Conservation (phyloP, 306 rosid species). For the Echinosophora koreensis region DNA sequence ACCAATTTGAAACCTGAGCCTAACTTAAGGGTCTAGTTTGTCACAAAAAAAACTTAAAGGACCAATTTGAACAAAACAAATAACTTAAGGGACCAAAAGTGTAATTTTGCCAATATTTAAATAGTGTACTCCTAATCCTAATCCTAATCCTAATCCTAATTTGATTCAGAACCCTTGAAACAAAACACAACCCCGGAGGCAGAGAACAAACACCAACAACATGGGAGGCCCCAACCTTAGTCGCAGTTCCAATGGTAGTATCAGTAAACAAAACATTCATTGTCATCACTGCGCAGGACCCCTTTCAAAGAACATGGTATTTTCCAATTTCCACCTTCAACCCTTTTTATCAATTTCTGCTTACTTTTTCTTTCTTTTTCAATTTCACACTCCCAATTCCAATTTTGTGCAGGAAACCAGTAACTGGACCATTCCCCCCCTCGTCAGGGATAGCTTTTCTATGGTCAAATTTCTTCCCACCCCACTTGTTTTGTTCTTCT, state of each 20-base stretch:
- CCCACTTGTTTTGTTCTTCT: constrained; percentile 27
- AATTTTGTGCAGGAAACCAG: constrained; percentile 71
- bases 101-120: too few species aligned
- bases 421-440: constrained; percentile 73
- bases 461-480: constrained; percentile 60
- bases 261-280: constrained; percentile 42
- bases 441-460: constrained; percentile 87
- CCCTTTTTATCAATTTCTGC: background rate
- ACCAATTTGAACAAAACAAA: too few species aligned
- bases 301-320: constrained; percentile 72
- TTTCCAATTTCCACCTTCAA: constrained; percentile 15
- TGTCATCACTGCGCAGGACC: constrained; percentile 94
- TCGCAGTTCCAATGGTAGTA: background rate
- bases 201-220: background rate
- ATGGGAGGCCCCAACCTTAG: constrained; percentile 41
- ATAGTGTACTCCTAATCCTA: too few species aligned
- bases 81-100: too few species aligned
- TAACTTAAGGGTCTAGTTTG: too few species aligned
- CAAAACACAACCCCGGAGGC: background rate
- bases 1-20: too few species aligned
- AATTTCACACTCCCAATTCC: background rate
- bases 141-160: too few species aligned
- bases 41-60: too few species aligned
- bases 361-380: constrained; percentile 9
- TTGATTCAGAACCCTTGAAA: too few species aligned